Evolutionary conservation across 495 filamentous ascomycete genomes (phyloP), one percentile per base, ranked within the genome.

Genomic region (Penicillium cinerascens): DNA sequence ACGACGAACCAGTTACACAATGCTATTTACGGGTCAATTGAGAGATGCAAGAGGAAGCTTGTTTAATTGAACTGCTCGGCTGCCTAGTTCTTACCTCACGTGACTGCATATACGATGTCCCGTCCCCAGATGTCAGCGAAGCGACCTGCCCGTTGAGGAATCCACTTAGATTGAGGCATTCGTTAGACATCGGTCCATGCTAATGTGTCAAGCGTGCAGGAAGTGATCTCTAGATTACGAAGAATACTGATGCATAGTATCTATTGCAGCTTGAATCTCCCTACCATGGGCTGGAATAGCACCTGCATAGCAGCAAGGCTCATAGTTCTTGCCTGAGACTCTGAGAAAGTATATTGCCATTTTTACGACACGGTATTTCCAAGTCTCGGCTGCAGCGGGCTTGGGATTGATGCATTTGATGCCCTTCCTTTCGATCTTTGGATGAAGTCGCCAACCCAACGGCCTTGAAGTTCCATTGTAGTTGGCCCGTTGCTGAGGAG

Each of bases 401-500:
- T 29, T 29, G 7, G 26, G 7, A 6, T 81, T 68, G 27, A 79
- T 61, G 16, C 65, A 70, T 15, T 53, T 66, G 46, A 80, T 64
- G 21, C 59, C 56, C 37, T 80, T 64, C 15, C 73, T 66, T 36
- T 68, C 52, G 37, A 71, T 61, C 42, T 74, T 74, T 56, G 54
- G 42, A 81, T 71, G 11, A 68, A 68, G 44, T 78, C 70, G 29
- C 71, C 63, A 35, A 82, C 74, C 71, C 75, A 80, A 42, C 79
- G 69, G 18, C 72, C 75, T 48, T 80, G 77, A 22, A 66, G 55
- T 48, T 80, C 76, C 22, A 75, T 67, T 44, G 76, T 78, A 0
- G 64, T 67, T 1, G 78, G 79, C 0, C 77, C 78, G 58, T 81
- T 82, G 64, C 59, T 60, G 47, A 80, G 76, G 15, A 75, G 74